Percentiles rank a stretch among this genome's conserved stretches.
Evolutionary conservation across 768 basidiomycete species (phyloP).

Genomic region (Suillus fuscotomentosus): DNA sequence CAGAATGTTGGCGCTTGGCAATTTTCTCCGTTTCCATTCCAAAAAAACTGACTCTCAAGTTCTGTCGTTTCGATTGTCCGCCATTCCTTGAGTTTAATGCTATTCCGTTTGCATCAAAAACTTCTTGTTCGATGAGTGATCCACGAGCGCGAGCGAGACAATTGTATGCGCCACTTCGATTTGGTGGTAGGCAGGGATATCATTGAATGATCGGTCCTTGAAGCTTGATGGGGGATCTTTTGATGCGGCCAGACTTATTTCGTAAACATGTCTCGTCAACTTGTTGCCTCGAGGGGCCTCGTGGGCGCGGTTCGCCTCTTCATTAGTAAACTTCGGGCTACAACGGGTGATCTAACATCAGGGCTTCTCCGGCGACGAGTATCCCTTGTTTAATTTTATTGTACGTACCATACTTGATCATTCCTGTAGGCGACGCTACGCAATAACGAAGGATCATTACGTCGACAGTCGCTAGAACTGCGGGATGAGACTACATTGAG

Average conservation of each 20-base stretch:
- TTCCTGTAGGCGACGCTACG: not conserved
- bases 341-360: too few relatives aligned
- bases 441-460: not conserved
- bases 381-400: not conserved
- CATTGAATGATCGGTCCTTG: not conserved
- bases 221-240: not conserved
- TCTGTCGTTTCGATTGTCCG: not conserved
- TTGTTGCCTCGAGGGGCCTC: constrained; percentile 2
- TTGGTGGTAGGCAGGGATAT: too few relatives aligned
- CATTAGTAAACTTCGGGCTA: not conserved
- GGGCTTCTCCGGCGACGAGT: not conserved
- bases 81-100: not conserved
- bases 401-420: not conserved
- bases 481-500: not conserved
- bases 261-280: too few relatives aligned
- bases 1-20: not conserved
- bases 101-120: not conserved
- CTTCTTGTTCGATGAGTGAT: not conserved
- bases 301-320: not conserved
- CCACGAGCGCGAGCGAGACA: not conserved
- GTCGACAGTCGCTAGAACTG: not conserved
- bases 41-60: not conserved
- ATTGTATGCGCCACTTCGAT: not conserved
- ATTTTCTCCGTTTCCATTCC: not conserved
- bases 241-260: not conserved